Conservation (phyloP, 257 asterid species). For the Solanum ahanhuiri region DNA sequence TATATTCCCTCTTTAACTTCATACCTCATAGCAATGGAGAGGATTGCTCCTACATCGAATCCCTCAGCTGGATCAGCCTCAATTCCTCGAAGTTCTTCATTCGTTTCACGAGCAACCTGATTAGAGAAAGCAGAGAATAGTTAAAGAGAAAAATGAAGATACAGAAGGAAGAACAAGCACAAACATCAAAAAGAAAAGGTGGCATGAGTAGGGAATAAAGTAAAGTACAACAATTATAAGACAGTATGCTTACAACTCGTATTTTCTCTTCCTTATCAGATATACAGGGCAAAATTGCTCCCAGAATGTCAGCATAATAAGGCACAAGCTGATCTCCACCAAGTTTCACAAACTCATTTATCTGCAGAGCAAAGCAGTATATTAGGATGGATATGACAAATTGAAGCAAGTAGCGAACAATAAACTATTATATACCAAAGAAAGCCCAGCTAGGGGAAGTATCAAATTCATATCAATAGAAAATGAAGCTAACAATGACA, state of each 20-base stretch:
- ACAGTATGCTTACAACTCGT: constrained; percentile 59
- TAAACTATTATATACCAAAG: not conserved
- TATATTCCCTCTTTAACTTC: not conserved
- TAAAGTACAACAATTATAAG: not conserved
- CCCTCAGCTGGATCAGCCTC: constrained; percentile 84
- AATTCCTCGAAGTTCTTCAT: constrained; percentile 85
- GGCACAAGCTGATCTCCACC: constrained; percentile 98
- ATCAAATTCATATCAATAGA: not conserved
- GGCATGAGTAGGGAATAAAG: not conserved
- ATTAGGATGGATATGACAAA: constrained; percentile 10
- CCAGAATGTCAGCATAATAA: constrained; percentile 92
- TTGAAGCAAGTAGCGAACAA: not conserved
- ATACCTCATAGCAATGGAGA: constrained; percentile 84
- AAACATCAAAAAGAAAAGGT: not conserved
- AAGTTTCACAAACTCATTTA: constrained; percentile 95
- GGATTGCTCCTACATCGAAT: constrained; percentile 81
- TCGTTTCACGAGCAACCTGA: constrained; percentile 97
- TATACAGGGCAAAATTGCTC: constrained; percentile 95
- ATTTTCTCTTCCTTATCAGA: constrained; percentile 98
- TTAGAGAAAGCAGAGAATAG: not conserved
- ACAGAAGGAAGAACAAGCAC: not conserved
- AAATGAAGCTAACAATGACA: constrained; percentile 2
- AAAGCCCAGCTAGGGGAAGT: not conserved
- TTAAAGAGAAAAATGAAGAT: not conserved
- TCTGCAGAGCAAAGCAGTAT: constrained; percentile 36